A percentile compares a stretch with the other conserved stretches of the same genome.
phyloP scores from a whole-genome alignment of 352 stramenopile species.

The Globisporangium camurandrum region DNA sequence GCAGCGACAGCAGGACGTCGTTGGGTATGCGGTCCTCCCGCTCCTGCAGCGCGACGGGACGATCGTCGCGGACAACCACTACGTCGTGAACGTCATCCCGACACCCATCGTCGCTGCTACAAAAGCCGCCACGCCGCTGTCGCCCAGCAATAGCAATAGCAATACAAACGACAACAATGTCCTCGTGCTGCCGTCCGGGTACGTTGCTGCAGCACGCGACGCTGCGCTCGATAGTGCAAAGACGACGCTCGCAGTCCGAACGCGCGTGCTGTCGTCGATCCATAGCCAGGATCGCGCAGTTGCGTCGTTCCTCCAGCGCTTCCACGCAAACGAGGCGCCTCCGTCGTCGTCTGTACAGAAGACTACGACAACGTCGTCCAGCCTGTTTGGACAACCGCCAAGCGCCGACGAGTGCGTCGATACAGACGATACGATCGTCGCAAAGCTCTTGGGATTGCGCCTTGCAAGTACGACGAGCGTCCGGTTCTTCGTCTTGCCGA shows the following conservation, averaged over 20 bases:
- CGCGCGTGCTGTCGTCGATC: conserved; percentile 41
- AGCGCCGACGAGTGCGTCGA: too few species aligned
- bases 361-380: not conserved
- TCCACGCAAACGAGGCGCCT: conserved; percentile 18
- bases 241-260: conserved; percentile 37
- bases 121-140: conserved; percentile 12
- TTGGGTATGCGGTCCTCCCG: conserved; percentile 45
- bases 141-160: too few species aligned
- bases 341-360: not conserved
- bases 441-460: conserved; percentile 22
- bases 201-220: conserved; percentile 26
- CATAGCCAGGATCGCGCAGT: conserved; percentile 47
- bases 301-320: conserved; percentile 37
- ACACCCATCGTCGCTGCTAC: conserved; percentile 14
- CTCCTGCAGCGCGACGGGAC: conserved; percentile 41
- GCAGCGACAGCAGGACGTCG: conserved; percentile 57
- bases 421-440: conserved; percentile 24
- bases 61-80: conserved; percentile 38
- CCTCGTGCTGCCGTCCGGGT: conserved; percentile 32
- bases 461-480: conserved; percentile 25
- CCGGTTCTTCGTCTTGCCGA: conserved; percentile 47
- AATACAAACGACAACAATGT: too few species aligned
- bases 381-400: conserved; percentile 15
- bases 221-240: conserved; percentile 21
- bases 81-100: conserved; percentile 28